Base-by-base conservation (phyloP, 352 stramenopile species). In the Globisporangium cederbergense region DNA sequence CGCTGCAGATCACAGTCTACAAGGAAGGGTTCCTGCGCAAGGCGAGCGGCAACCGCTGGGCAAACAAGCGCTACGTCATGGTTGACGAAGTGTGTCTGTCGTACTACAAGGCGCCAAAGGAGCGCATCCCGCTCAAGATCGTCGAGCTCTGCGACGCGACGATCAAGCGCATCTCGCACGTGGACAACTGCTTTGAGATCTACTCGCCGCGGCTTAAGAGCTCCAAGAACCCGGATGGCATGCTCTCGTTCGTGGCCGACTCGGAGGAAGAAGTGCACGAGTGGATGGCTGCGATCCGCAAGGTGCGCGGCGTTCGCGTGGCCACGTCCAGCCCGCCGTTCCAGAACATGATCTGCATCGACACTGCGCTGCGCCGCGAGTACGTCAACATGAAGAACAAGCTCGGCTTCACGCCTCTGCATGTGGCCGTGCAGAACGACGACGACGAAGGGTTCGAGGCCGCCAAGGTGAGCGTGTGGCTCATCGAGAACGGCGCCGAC, bases 291-390 rank as follows among this genome's bases (percentile, higher is more conserved):
- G 88, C 88, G 10, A 91, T 93, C 55, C 83, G 88, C 53, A 91
- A 94, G 67, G 86, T 97, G 14, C 79, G 81, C 10, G 81, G 86
- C 7, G 86, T 96, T 34, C 88, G 88, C 54, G 78, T 93, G 51
- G 78, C 76, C 30, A 96, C 86, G 36, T 78, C 81, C 8, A 79
- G 68, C 14, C 75, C 82, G 53, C 77, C 86, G 5, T 93, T 89
- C 66, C 84, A 93, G 66, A 92, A 93, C 60, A 96, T 96, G 88
- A 96, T 96, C 64, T 96, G 87, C 69, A 87, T 97, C 58, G 86
- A 97, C 71, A 86, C 75, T 40, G 70, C 68, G 22, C 69, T 91
- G 50, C 86, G 90, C 32, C 81, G 85, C 57, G 83, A 94, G 55
- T 92, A 95, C 57, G 77, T 96, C 28, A 91, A 91, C 70, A 86